phyloP scores from a whole-genome alignment of 345 rosid genomes.

The Boechera stricta region DNA sequence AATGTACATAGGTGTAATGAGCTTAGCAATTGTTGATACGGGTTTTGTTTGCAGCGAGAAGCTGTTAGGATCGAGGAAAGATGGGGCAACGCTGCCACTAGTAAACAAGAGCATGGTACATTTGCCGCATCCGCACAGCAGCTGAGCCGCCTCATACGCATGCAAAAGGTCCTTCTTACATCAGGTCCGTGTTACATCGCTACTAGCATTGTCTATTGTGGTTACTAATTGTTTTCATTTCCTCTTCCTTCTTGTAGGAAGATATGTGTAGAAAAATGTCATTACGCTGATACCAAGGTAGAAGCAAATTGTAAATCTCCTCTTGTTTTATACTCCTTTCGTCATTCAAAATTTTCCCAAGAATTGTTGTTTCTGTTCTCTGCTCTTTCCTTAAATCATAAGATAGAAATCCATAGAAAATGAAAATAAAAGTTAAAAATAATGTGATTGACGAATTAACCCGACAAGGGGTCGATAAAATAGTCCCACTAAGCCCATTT shows the following conservation, averaged over 20 bases:
- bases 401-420: not conserved
- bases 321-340: not conserved
- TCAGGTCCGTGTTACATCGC: slow-evolving; percentile 2
- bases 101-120: slow-evolving; percentile 84
- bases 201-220: not conserved
- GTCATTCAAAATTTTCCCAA: not conserved
- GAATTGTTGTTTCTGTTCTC: not conserved
- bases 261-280: slow-evolving; percentile 13
- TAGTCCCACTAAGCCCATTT: not conserved
- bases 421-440: not conserved
- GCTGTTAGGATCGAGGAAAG: slow-evolving; percentile 72
- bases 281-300: not conserved
- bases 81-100: slow-evolving; percentile 71
- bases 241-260: not conserved
- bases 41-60: slow-evolving; percentile 62
- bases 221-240: not conserved
- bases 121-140: slow-evolving; percentile 36
- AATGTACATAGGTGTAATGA: not conserved
- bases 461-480: not conserved
- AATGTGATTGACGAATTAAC: not conserved
- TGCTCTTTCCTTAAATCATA: not conserved
- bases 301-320: slow-evolving; percentile 7
- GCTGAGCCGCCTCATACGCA: not conserved
- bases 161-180: slow-evolving; percentile 37
- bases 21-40: not conserved